A percentile compares a stretch with the other conserved stretches of the same genome.
These are phyloP conservation scores for Rhodofomes roseus DNA, from an alignment of 1,284 basidiomycete genomes.

Conservation along the genomic window DNA sequence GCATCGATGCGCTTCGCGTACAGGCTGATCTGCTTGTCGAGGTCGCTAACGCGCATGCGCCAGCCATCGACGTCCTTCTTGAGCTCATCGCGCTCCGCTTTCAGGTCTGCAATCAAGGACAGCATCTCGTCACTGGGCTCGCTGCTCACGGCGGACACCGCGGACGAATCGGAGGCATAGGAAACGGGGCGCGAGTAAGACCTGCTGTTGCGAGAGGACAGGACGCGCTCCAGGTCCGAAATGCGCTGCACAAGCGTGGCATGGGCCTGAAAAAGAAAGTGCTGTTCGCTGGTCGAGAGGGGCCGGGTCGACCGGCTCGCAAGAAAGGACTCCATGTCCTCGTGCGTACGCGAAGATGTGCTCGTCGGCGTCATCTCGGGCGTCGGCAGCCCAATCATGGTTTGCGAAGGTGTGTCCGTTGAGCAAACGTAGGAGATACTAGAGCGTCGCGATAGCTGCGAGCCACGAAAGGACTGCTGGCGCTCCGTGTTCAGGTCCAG, in stretches of 20 bases:
- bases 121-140: conserved; percentile 67
- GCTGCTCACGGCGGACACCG: conserved; percentile 19
- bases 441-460: conserved; percentile 38
- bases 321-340: conserved; percentile 27
- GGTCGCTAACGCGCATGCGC: conserved; percentile 63
- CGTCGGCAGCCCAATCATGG: conserved; percentile 53
- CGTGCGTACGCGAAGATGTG: conserved; percentile 28
- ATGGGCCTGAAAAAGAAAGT: conserved; percentile 80
- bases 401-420: conserved; percentile 34
- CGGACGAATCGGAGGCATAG: conserved; percentile 44
- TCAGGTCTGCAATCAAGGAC: conserved; percentile 67
- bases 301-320: conserved; percentile 37
- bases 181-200: conserved; percentile 53
- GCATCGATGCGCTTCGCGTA: conserved; percentile 62
- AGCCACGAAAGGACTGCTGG: conserved; percentile 7
- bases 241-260: conserved; percentile 75
- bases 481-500: conserved; percentile 18
- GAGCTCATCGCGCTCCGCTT: conserved; percentile 74
- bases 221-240: conserved; percentile 69
- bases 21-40: conserved; percentile 57
- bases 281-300: conserved; percentile 63
- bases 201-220: conserved; percentile 39
- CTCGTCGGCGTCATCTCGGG: conserved; percentile 69
- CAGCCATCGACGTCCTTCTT: conserved; percentile 75
- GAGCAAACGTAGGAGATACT: conserved; percentile 73